Conservation (phyloP, 805 yeast species). For the Kazachstania viticola region DNA sequence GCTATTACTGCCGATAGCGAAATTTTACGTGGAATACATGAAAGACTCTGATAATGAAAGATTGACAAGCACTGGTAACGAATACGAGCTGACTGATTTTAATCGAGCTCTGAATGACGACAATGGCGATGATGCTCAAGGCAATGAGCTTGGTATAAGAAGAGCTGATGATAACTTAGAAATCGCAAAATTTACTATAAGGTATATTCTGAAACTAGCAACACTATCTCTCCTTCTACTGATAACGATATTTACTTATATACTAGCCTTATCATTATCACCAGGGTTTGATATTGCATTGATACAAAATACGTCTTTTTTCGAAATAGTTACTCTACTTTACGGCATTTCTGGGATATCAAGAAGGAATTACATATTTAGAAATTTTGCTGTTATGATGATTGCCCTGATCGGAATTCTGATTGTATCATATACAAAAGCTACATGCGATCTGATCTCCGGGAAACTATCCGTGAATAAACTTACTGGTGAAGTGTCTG, state of each 20-base stretch:
- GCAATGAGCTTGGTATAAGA: neutral
- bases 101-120: no score
- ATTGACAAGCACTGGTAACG: neutral
- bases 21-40: neutral
- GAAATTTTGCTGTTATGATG: conserved; percentile 21
- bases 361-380: conserved; percentile 15
- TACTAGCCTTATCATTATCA: conserved; percentile 17
- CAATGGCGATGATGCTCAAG: no score
- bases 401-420: conserved; percentile 19
- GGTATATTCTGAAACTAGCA: conserved; percentile 8
- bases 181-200: neutral
- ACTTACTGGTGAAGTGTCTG: conserved; percentile 25
- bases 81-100: neutral
- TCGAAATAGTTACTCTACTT: conserved; percentile 25
- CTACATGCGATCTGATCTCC: conserved; percentile 23
- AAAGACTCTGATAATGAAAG: no score
- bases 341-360: conserved; percentile 23
- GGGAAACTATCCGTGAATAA: conserved; percentile 24
- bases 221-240: conserved; percentile 11
- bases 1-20: conserved; percentile 13
- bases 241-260: conserved; percentile 14
- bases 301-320: conserved; percentile 23
- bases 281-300: conserved; percentile 25
- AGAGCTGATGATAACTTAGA: neutral
- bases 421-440: conserved; percentile 24